Percentiles rank a stretch among this genome's conserved stretches.
Evolutionary conservation across 495 filamentous ascomycete genomes (phyloP).

Genomic region (Neurospora hispaniola): DNA sequence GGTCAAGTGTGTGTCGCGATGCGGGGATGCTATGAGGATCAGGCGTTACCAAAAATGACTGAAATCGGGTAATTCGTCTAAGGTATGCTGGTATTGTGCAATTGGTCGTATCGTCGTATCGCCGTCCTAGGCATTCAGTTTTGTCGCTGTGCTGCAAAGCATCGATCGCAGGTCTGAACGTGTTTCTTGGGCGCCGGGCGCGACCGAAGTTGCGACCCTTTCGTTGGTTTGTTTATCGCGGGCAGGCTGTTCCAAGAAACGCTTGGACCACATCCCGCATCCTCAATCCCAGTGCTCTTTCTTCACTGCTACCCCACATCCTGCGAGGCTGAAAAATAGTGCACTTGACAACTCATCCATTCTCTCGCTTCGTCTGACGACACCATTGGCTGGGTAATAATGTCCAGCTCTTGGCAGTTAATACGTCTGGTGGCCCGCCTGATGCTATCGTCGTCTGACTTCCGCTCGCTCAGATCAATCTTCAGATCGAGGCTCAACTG

Average conservation of each 20-base stretch:
- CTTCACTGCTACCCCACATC: not conserved
- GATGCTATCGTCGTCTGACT: not conserved
- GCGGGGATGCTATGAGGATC: not conserved
- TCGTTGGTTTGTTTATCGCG: slow-evolving; percentile 14
- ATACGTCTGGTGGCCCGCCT: not conserved
- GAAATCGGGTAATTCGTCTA: not conserved
- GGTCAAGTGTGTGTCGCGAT: slow-evolving; percentile 3
- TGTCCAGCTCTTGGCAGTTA: not conserved
- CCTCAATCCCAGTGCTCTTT: not conserved
- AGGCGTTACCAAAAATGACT: not conserved
- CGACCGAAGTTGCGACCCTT: slow-evolving; percentile 9
- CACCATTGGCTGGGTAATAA: not conserved
- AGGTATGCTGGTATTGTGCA: slow-evolving; percentile 3
- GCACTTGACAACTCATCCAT: not conserved
- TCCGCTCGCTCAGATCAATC: not conserved
- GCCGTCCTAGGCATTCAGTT: not conserved
- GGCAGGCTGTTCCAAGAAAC: slow-evolving; percentile 1
- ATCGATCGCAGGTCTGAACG: not conserved
- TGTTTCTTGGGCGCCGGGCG: not conserved
- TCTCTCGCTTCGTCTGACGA: not conserved
- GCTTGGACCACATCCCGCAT: slow-evolving; percentile 3
- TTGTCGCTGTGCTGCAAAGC: not conserved
- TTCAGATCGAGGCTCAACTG: not conserved
- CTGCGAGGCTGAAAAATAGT: not conserved
- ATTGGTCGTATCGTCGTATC: not conserved